Evolutionary conservation across 495 filamentous ascomycete genomes (phyloP).

Genomic region (Neurospora pannonica): DNA sequence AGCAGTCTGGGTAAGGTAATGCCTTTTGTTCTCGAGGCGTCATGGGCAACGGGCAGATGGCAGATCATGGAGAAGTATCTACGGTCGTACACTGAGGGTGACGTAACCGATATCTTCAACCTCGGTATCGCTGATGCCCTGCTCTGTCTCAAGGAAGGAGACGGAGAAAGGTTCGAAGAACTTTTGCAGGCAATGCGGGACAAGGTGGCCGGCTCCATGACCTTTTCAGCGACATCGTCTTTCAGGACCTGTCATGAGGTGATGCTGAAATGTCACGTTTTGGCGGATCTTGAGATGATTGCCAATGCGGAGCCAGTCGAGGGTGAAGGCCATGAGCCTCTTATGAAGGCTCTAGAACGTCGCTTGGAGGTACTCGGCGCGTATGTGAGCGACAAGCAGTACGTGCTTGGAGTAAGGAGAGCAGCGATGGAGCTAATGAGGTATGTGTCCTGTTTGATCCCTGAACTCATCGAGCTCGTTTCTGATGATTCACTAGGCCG

Average conservation of each 20-base stretch:
- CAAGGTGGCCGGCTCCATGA: constrained; percentile 62
- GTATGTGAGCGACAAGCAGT: constrained; percentile 85
- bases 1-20: constrained; percentile 49
- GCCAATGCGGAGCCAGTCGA: constrained; percentile 36
- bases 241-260: constrained; percentile 71
- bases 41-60: constrained; percentile 83
- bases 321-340: constrained; percentile 27
- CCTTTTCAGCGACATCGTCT: constrained; percentile 63
- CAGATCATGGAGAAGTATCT: constrained; percentile 63
- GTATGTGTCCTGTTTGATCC: constrained; percentile 31
- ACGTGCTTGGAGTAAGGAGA: constrained; percentile 76
- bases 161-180: constrained; percentile 44
- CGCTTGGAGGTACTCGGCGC: constrained; percentile 78
- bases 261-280: constrained; percentile 73
- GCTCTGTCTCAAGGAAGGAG: constrained; percentile 48
- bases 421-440: constrained; percentile 70
- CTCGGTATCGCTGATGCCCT: constrained; percentile 67
- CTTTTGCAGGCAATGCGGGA: constrained; percentile 57
- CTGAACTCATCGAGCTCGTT: constrained; percentile 20
- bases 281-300: constrained; percentile 81
- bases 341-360: constrained; percentile 55
- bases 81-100: constrained; percentile 33
- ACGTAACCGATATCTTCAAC: constrained; percentile 66
- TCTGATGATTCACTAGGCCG: constrained; percentile 29
- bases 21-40: constrained; percentile 78